phyloP scores from a whole-genome alignment of 257 asterid genomes.

The Penstemon eatonii region DNA sequence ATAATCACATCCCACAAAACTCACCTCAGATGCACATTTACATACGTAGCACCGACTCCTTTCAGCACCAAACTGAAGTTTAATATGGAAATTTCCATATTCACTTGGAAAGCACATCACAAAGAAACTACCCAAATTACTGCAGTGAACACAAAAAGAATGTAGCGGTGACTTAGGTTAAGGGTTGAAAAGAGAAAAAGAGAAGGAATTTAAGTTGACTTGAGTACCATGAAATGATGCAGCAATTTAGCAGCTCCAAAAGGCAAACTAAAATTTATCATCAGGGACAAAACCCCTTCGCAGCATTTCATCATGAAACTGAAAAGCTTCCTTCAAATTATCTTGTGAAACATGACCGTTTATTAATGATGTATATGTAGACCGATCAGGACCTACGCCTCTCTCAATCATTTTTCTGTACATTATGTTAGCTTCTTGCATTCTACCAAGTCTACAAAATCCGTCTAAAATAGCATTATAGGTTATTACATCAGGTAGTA shows the following conservation, averaged over 20 bases:
- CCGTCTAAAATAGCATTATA: conserved; percentile 60
- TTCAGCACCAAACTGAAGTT: no score
- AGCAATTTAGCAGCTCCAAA: conserved; percentile 5
- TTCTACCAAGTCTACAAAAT: conserved; percentile 60
- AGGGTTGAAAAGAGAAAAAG: no score
- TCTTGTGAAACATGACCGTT: conserved; percentile 64
- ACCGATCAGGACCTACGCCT: conserved; percentile 53
- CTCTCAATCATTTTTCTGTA: conserved; percentile 48
- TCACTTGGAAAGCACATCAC: no score
- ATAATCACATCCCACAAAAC: no score
- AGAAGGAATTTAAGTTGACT: no score
- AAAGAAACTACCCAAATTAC: no score
- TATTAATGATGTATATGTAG: conserved; percentile 54
- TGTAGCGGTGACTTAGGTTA: no score
- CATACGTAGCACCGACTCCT: no score
- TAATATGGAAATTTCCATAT: no score
- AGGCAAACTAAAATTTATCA: conserved; percentile 55
- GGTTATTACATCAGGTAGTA: conserved; percentile 52
- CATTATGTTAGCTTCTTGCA: conserved; percentile 57
- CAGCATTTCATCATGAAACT: conserved; percentile 72
- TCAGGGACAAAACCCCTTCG: conserved; percentile 69
- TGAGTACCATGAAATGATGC: no score
- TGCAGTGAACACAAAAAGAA: no score
- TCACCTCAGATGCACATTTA: no score
- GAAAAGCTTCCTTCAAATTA: conserved; percentile 67